These are phyloP conservation scores for Schizochytrium sp. DNA, from an alignment of 108 stramenopile genomes.

Conservation along the genomic window DNA sequence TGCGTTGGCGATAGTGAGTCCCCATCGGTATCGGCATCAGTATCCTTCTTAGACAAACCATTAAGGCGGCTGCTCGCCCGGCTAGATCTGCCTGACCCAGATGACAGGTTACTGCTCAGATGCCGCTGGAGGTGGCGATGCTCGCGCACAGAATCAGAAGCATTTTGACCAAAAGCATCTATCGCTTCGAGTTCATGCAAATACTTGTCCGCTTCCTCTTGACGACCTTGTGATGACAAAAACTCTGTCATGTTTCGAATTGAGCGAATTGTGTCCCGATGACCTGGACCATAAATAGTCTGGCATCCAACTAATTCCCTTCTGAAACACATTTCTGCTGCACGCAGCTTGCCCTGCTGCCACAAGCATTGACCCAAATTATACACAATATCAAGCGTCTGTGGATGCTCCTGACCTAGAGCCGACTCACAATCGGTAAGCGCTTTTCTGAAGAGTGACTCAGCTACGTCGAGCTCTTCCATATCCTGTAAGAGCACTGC, in stretches of 20 bases:
- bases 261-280: constrained; percentile 52
- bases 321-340: constrained; percentile 14
- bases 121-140: constrained; percentile 4
- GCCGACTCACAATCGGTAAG: constrained; percentile 23
- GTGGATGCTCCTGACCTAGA: constrained; percentile 28
- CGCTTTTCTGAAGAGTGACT: constrained; percentile 52
- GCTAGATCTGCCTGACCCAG: background rate
- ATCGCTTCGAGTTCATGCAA: constrained; percentile 8
- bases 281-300: constrained; percentile 7
- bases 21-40: constrained; percentile 21
- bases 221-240: background rate
- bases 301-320: constrained; percentile 17
- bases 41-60: background rate
- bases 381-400: constrained; percentile 56
- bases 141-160: constrained; percentile 6
- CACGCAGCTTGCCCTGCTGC: constrained; percentile 58
- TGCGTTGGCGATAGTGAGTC: constrained; percentile 5
- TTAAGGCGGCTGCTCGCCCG: constrained; percentile 19
- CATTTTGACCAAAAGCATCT: background rate
- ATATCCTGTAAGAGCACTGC: constrained; percentile 54
- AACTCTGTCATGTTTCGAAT: constrained; percentile 58
- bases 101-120: constrained; percentile 9
- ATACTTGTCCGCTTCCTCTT: constrained; percentile 29
- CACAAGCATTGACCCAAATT: constrained; percentile 56
- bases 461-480: background rate